Conservation (phyloP, 306 rosid genomes). For the Neltuma alba region DNA sequence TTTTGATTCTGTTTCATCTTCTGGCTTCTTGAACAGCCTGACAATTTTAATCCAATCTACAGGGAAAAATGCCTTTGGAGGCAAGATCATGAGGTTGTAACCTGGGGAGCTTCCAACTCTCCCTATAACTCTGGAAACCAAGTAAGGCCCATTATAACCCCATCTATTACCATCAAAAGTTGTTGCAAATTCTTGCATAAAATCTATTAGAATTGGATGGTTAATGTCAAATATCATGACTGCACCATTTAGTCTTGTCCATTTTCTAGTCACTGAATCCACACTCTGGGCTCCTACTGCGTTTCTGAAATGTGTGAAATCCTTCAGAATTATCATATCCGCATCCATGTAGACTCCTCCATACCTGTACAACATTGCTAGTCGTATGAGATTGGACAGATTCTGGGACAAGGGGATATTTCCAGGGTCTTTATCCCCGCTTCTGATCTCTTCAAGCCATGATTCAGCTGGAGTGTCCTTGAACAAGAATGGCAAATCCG, state of each 20-base stretch:
- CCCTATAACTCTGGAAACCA: conserved; percentile 62
- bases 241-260: conserved; percentile 64
- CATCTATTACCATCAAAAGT: conserved; percentile 65
- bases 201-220: conserved; percentile 58
- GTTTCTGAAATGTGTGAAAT: conserved; percentile 49
- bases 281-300: conserved; percentile 62
- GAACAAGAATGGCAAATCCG: conserved; percentile 12
- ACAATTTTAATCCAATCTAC: conserved; percentile 60
- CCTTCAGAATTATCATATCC: conserved; percentile 50
- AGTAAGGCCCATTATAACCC: conserved; percentile 71
- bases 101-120: conserved; percentile 40
- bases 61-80: conserved; percentile 54
- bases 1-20: conserved; percentile 21
- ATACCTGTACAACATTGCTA: conserved; percentile 5
- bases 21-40: conserved; percentile 44
- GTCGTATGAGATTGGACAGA: background rate
- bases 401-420: conserved; percentile 5
- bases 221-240: conserved; percentile 60
- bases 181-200: conserved; percentile 59
- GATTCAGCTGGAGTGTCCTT: conserved; percentile 7
- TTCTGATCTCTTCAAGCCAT: conserved; percentile 10
- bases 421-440: background rate
- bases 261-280: conserved; percentile 38
- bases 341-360: conserved; percentile 41
- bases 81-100: conserved; percentile 44